Evolutionary conservation across 345 rosid genomes (phyloP), one percentile per base, ranked within the genome.

Genomic region (Crucihimalaya himalaica): DNA sequence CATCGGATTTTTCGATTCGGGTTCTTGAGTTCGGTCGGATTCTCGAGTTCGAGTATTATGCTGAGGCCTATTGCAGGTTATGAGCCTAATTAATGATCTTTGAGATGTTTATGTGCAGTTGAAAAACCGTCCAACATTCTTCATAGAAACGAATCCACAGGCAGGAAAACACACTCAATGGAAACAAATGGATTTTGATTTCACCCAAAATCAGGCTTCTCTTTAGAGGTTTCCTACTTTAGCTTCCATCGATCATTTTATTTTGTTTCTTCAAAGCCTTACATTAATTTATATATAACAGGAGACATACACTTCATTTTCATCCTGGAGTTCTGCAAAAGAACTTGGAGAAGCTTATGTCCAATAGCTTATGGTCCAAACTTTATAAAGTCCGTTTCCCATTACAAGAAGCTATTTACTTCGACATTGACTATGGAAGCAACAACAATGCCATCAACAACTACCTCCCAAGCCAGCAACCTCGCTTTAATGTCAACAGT

Each of bases 291-390:
- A 5, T 59, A 12, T 51, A 46, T 29, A 19, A 54, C 79, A 89
- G 96, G 89, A 81, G 72, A 25, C 93, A 90, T 78, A 77, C 63
- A 70, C 66, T 89, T 29, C 37, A 43, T 32, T 84, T 84, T 74
- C 72, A 80, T 3, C 66, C 84, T 20, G 88, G 86, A 48, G 63
- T 61, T 6, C 78, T 90, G 11, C 87, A 84, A 58, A 81, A 63
- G 34, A 86, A 62, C 63, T 79, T 71, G 57, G 85, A 81, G 47
- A 86, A 87, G 67, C 86, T 87, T 48, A 25, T 83, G 62, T 76
- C 81, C 34, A 39, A 83, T 54, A 32, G 4, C 68, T 57, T 77
- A 54, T 75, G 87, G 81, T 52, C 77, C 8, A 35, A 57, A 12
- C 62, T 80, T 40, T 54, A 58, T 75, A 54, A 59, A n/a, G 71